phyloP scores from a whole-genome alignment of 106 monocot genomes.

The Narthecium ossifragum region DNA sequence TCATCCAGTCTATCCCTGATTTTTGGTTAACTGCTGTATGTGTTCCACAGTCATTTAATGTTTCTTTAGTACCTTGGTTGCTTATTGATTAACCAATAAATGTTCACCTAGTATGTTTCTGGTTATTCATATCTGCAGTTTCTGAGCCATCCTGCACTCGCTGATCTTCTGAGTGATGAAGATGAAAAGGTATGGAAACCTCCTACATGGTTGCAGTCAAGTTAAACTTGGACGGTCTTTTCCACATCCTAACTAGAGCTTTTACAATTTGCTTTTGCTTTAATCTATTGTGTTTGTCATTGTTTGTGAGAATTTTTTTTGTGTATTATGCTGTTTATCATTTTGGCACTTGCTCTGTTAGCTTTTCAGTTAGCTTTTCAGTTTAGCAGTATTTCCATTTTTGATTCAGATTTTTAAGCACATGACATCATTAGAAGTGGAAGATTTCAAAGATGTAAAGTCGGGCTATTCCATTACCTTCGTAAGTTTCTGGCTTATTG shows the following conservation, averaged over 20 bases:
- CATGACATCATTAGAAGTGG: slow-evolving; percentile 75
- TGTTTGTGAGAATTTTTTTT: too few relatives aligned
- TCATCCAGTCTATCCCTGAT: slow-evolving; percentile 46
- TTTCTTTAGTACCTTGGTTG: not conserved
- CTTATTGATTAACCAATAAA: not conserved
- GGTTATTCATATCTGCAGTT: slow-evolving; percentile 41
- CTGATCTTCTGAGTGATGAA: slow-evolving; percentile 54
- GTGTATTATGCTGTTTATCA: too few relatives aligned
- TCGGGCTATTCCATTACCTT: slow-evolving; percentile 84
- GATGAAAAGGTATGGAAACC: slow-evolving; percentile 47
- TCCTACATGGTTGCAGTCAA: too few relatives aligned
- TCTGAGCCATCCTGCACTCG: slow-evolving; percentile 54
- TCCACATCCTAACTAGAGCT: too few relatives aligned
- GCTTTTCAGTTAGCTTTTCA: too few relatives aligned
- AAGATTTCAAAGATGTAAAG: slow-evolving; percentile 83
- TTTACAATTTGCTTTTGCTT: too few relatives aligned
- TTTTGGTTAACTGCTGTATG: slow-evolving; percentile 49
- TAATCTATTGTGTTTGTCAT: too few relatives aligned
- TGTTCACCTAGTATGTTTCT: not conserved
- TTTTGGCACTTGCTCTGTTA: too few relatives aligned
- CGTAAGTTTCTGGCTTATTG: slow-evolving; percentile 61
- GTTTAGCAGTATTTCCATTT: too few relatives aligned
- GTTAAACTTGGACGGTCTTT: too few relatives aligned
- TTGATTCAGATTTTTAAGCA: slow-evolving; percentile 63
- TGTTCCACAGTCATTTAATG: not conserved